Conservation (phyloP, 306 rosid genomes). For the Coriaria nepalensis region DNA sequence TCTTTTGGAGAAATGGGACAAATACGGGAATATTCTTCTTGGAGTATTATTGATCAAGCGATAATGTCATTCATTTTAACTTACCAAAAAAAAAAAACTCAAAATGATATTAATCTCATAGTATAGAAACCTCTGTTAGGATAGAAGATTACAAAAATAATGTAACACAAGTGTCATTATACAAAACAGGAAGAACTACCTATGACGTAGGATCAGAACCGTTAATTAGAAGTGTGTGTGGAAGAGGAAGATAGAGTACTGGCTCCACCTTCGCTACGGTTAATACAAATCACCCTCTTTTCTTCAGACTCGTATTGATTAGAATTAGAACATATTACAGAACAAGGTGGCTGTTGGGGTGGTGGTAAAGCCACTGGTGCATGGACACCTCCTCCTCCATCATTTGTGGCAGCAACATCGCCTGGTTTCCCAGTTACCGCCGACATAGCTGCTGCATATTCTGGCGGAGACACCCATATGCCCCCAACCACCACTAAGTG, state of each 20-base stretch:
- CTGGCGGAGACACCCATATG: slow-evolving; percentile 63
- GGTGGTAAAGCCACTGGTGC: slow-evolving; percentile 44
- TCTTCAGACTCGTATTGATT: slow-evolving; percentile 32
- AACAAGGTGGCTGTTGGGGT: slow-evolving; percentile 21
- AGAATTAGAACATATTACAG: slow-evolving; percentile 6
- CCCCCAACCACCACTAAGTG: slow-evolving; percentile 74
- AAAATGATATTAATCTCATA: too few relatives aligned
- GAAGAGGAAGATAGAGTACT: slow-evolving; percentile 57
- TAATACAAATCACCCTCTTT: slow-evolving; percentile 19
- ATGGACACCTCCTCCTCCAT: slow-evolving; percentile 22
- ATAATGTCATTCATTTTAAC: too few relatives aligned
- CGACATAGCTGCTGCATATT: slow-evolving; percentile 32
- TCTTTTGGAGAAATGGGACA: too few relatives aligned
- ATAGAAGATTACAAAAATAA: too few relatives aligned
- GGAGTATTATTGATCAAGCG: too few relatives aligned
- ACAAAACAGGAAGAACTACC: too few relatives aligned
- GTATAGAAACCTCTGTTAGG: too few relatives aligned
- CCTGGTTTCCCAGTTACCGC: slow-evolving; percentile 32
- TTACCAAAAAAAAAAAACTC: too few relatives aligned
- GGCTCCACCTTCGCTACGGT: slow-evolving; percentile 37
- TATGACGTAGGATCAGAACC: too few relatives aligned
- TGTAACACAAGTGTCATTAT: too few relatives aligned
- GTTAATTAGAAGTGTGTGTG: slow-evolving; percentile 34
- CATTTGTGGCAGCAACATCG: slow-evolving; percentile 19
- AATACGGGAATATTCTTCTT: too few relatives aligned